phyloP scores from a whole-genome alignment of 768 basidiomycete species.

The Sporobolomyces roseus region DNA sequence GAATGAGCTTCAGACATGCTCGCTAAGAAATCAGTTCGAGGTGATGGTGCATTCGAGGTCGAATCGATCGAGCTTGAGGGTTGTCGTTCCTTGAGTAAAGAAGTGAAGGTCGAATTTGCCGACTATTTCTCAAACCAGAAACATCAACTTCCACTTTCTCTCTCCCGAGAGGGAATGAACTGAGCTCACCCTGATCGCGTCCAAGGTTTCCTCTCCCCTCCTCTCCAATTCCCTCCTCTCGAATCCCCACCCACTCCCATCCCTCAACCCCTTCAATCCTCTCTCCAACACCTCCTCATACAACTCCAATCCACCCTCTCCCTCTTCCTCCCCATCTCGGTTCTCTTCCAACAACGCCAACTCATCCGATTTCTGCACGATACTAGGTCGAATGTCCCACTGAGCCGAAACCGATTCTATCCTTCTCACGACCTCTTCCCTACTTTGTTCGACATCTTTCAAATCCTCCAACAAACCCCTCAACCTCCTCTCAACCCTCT shows the following conservation, averaged over 20 bases:
- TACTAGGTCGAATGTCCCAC: constrained; percentile 66
- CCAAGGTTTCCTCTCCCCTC: constrained; percentile 60
- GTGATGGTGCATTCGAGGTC: constrained; percentile 47
- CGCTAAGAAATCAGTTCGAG: constrained; percentile 75
- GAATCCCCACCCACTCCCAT: constrained; percentile 51
- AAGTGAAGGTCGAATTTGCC: no score
- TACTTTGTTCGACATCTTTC: neutral
- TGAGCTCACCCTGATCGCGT: constrained; percentile 60
- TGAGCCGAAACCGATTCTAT: constrained; percentile 51
- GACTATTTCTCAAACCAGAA: no score
- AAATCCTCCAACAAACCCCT: neutral
- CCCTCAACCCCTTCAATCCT: constrained; percentile 76
- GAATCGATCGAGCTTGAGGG: no score
- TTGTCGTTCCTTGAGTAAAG: no score
- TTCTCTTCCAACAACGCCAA: no score
- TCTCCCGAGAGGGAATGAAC: neutral
- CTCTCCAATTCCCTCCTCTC: constrained; percentile 56
- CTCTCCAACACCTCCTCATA: constrained; percentile 79
- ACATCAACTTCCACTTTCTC: no score
- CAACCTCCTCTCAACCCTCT: neutral
- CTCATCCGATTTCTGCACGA: constrained; percentile 63
- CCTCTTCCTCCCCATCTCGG: constrained; percentile 49
- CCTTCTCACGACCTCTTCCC: neutral
- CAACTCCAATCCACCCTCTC: constrained; percentile 58
- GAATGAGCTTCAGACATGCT: constrained; percentile 77